phyloP scores from a whole-genome alignment of 441 rosid species.

The Gossypium trilobum region DNA sequence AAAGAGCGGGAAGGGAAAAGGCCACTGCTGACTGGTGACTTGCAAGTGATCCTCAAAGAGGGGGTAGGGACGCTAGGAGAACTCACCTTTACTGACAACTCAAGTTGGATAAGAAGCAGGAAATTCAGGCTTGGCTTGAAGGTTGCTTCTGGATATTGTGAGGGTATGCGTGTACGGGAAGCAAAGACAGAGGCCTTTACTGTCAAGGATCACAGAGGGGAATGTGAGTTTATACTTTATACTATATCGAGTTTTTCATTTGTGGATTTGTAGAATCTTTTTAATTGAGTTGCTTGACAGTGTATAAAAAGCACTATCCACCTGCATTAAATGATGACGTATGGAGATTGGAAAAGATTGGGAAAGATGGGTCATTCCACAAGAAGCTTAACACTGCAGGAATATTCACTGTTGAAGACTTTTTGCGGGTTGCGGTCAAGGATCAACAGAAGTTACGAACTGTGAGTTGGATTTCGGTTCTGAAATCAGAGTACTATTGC shows the following conservation, averaged over 20 bases:
- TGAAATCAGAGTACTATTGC: constrained; percentile 1
- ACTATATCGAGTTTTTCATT: neutral
- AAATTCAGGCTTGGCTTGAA: constrained; percentile 90
- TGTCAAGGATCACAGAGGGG: constrained; percentile 97
- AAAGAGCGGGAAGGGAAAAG: constrained; percentile 99
- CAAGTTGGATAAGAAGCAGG: constrained; percentile 97
- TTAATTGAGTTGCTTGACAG: constrained; percentile 26
- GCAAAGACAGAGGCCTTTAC: constrained; percentile 96
- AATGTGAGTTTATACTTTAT: constrained; percentile 42
- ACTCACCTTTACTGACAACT: constrained; percentile 85
- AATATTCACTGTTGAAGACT: constrained; percentile 67
- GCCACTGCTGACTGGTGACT: constrained; percentile 77
- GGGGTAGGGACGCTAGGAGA: constrained; percentile 96
- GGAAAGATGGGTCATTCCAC: constrained; percentile 97
- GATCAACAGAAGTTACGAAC: constrained; percentile 59
- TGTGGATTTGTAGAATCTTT: neutral
- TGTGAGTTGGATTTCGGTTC: constrained; percentile 41
- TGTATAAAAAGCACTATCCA: constrained; percentile 98
- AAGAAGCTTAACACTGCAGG: constrained; percentile 46
- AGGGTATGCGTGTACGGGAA: constrained; percentile 73
- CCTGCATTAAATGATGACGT: constrained; percentile 83
- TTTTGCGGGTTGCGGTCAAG: constrained; percentile 62
- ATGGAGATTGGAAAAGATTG: constrained; percentile 99
- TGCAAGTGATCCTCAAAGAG: constrained; percentile 83
- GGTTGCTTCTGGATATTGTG: constrained; percentile 67